These are phyloP conservation scores for Serpula lacrymans DNA, from an alignment of 768 basidiomycete genomes.

Conservation along the genomic window DNA sequence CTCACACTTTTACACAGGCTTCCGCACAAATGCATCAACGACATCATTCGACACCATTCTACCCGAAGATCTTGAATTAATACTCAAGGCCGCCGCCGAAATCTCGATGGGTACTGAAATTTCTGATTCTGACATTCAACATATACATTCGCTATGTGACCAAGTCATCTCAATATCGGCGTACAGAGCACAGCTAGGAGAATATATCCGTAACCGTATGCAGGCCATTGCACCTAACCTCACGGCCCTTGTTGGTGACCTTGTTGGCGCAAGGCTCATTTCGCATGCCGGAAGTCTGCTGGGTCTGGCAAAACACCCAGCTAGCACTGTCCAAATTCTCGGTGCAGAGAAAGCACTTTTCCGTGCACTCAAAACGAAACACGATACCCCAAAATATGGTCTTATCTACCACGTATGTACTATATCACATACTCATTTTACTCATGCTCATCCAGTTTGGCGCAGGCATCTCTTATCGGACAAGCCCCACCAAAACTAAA, in stretches of 20 bases:
- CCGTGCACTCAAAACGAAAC: conserved; percentile 74
- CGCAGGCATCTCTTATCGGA: conserved; percentile 88
- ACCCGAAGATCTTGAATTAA: conserved; percentile 95
- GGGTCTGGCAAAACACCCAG: conserved; percentile 70
- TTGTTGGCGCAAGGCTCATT: conserved; percentile 73
- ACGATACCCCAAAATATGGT: conserved; percentile 98
- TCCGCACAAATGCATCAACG: conserved; percentile 88
- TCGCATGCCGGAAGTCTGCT: conserved; percentile 71
- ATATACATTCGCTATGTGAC: conserved; percentile 96
- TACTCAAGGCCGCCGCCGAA: conserved; percentile 93
- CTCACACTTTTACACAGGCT: conserved; percentile 45
- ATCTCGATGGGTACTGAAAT: conserved; percentile 99
- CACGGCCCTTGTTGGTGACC: conserved; percentile 77
- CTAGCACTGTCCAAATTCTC: conserved; percentile 75
- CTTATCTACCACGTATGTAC: conserved; percentile 93
- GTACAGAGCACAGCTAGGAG: conserved; percentile 92
- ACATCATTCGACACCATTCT: conserved; percentile 88
- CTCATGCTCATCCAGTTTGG: conserved; percentile 7
- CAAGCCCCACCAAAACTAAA: conserved; percentile 98
- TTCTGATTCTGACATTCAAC: conserved; percentile 92
- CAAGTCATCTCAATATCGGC: conserved; percentile 96
- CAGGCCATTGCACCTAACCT: conserved; percentile 96
- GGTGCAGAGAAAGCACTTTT: conserved; percentile 78
- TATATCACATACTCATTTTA: neutral
- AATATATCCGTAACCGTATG: conserved; percentile 98